A percentile compares a stretch with the other conserved stretches of the same genome.
These are phyloP conservation scores for Pythium aristosporum DNA, from an alignment of 352 stramenopile species.

Conservation along the genomic window DNA sequence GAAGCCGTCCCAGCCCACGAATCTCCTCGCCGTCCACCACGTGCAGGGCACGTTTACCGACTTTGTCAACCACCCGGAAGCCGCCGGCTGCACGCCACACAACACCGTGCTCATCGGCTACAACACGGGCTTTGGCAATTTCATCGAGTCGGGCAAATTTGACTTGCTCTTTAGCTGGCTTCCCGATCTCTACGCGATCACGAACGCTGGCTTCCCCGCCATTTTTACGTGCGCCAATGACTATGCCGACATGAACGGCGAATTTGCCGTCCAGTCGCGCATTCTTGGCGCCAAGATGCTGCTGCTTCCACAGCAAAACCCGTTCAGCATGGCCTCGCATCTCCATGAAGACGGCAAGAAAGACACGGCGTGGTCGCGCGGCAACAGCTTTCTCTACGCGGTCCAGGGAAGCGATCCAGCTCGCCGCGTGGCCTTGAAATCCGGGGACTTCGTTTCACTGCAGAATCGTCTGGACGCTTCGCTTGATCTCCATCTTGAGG, in stretches of 20 bases:
- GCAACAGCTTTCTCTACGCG: conserved; percentile 71
- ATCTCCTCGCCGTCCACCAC: conserved; percentile 32
- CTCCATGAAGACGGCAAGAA: conserved; percentile 67
- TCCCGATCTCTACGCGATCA: conserved; percentile 56
- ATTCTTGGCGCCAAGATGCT: conserved; percentile 64
- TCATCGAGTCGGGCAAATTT: conserved; percentile 51
- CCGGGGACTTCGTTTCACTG: conserved; percentile 34
- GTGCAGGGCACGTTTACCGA: conserved; percentile 50
- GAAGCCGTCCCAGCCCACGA: conserved; percentile 17
- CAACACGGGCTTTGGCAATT: conserved; percentile 82
- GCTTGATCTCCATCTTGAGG: conserved; percentile 50
- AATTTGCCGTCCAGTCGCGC: conserved; percentile 69
- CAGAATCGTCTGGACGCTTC: conserved; percentile 47
- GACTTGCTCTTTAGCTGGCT: conserved; percentile 75
- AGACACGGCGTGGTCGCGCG: conserved; percentile 63
- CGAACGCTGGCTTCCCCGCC: conserved; percentile 45
- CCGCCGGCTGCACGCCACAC: conserved; percentile 28
- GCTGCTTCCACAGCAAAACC: conserved; percentile 64
- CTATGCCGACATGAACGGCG: conserved; percentile 77
- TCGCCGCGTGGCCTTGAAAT: conserved; percentile 26
- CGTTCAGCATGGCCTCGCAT: conserved; percentile 70
- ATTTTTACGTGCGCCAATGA: conserved; percentile 81
- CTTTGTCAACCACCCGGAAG: conserved; percentile 41
- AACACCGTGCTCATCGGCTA: conserved; percentile 66
- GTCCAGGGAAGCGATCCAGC: conserved; percentile 40